These are phyloP conservation scores for Symbiotaphrina buchneri DNA, from an alignment of 495 filamentous ascomycete genomes.

Conservation along the genomic window DNA sequence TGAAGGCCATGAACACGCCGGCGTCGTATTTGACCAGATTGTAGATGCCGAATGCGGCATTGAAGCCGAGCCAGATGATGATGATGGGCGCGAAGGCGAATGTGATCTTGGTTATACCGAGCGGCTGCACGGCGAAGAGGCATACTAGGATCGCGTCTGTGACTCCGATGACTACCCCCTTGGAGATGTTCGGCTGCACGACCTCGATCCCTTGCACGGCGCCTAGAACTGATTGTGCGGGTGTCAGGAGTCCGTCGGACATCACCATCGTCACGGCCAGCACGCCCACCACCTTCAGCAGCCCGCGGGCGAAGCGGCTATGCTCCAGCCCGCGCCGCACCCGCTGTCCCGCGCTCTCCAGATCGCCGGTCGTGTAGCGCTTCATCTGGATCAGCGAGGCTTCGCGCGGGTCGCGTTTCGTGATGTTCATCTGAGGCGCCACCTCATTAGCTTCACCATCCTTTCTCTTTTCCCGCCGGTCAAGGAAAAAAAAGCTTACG, in stretches of 20 bases:
- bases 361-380: constrained; percentile 29
- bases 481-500: constrained; percentile 18
- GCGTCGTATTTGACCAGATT: constrained; percentile 38
- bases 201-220: constrained; percentile 45
- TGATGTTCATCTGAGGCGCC: constrained; percentile 6
- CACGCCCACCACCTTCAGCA: constrained; percentile 43
- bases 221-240: constrained; percentile 45
- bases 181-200: constrained; percentile 21
- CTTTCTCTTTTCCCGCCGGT: no score
- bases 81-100: constrained; percentile 46
- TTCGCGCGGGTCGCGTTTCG: constrained; percentile 8
- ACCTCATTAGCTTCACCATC: not conserved
- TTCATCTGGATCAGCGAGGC: constrained; percentile 24
- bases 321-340: constrained; percentile 34
- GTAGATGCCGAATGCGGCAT: constrained; percentile 44
- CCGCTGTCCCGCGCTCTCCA: constrained; percentile 23
- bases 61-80: constrained; percentile 49
- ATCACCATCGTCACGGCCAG: constrained; percentile 50
- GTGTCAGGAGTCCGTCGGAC: constrained; percentile 43
- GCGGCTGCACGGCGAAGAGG: constrained; percentile 45
- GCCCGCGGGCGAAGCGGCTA: constrained; percentile 21
- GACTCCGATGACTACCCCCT: constrained; percentile 35
- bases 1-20: constrained; percentile 40
- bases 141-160: constrained; percentile 45
- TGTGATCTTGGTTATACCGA: constrained; percentile 42